A percentile compares a stretch with the other conserved stretches of the same genome.
Evolutionary conservation across 2,329 filamentous ascomycete genomes (phyloP).

Genomic region (Talaromyces sp.): DNA sequence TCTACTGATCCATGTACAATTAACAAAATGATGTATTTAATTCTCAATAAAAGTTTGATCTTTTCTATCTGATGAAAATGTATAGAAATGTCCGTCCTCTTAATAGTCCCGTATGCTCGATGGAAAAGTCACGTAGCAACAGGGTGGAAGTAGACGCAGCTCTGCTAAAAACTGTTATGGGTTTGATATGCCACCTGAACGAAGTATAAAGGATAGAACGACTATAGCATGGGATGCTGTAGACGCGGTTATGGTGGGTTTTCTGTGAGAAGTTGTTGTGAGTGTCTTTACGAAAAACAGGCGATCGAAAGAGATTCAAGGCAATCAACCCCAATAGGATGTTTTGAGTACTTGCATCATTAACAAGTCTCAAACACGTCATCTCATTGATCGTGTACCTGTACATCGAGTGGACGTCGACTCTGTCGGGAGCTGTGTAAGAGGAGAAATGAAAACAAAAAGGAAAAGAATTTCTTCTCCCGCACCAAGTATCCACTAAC

Average conservation of each 20-base stretch:
- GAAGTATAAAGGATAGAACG: constrained; percentile 39
- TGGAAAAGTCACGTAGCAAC: constrained; percentile 32
- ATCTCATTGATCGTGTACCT: neutral
- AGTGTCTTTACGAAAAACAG: too few species aligned
- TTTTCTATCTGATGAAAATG: constrained; percentile 26
- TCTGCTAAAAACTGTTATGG: constrained; percentile 49
- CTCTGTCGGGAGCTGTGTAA: neutral
- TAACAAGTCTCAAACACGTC: constrained; percentile 7
- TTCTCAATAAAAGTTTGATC: neutral
- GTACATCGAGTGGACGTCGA: neutral
- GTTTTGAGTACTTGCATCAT: neutral
- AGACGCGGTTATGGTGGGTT: constrained; percentile 39
- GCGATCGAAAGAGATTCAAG: too few species aligned
- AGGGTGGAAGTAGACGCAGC: constrained; percentile 51
- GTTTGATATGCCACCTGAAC: constrained; percentile 48
- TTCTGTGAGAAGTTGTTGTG: neutral
- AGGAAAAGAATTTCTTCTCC: neutral
- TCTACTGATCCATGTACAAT: neutral
- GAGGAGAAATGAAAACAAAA: neutral
- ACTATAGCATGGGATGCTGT: constrained; percentile 35
- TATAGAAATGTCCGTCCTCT: constrained; percentile 44
- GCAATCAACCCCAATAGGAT: too few species aligned
- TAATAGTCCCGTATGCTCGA: constrained; percentile 46
- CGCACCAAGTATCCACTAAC: neutral
- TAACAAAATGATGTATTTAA: neutral